Percentiles rank a stretch among this genome's conserved stretches.
phyloP scores from a whole-genome alignment of 2,329 filamentous ascomycete species.

The Massarina eburnea region DNA sequence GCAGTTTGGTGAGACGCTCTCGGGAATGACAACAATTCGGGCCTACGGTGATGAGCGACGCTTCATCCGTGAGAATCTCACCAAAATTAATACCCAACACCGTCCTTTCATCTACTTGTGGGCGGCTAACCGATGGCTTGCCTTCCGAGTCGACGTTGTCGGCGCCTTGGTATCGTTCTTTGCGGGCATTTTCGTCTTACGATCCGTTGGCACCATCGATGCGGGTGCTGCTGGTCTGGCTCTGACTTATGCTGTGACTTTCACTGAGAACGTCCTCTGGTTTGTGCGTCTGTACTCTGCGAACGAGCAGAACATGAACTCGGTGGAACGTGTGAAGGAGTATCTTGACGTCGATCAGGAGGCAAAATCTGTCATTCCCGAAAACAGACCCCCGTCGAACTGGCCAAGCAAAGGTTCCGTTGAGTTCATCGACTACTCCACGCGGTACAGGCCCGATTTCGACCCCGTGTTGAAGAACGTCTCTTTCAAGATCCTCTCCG shows the following conservation, averaged over 20 bases:
- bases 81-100: conserved; percentile 84
- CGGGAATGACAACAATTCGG: conserved; percentile 93
- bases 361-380: conserved; percentile 73
- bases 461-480: conserved; percentile 83
- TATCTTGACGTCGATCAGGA: conserved; percentile 97
- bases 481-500: conserved; percentile 80
- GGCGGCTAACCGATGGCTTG: conserved; percentile 95
- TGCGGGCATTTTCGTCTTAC: conserved; percentile 85
- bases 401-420: conserved; percentile 88
- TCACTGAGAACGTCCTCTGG: conserved; percentile 97
- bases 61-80: conserved; percentile 89
- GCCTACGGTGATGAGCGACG: conserved; percentile 93
- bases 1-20: conserved; percentile 94
- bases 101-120: conserved; percentile 95
- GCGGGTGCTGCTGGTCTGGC: conserved; percentile 91
- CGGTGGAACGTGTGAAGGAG: conserved; percentile 95
- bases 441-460: conserved; percentile 82
- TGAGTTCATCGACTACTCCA: conserved; percentile 86
- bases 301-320: conserved; percentile 99
- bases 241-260: conserved; percentile 92
- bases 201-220: conserved; percentile 80
- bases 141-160: conserved; percentile 85
- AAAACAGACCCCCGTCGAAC: conserved; percentile 72
- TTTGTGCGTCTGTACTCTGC: conserved; percentile 89
- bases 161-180: conserved; percentile 93